Evolutionary conservation across 2,329 filamentous ascomycete species (phyloP), one percentile per base, ranked within the genome.

Genomic region (Parascedosporium putredinis): DNA sequence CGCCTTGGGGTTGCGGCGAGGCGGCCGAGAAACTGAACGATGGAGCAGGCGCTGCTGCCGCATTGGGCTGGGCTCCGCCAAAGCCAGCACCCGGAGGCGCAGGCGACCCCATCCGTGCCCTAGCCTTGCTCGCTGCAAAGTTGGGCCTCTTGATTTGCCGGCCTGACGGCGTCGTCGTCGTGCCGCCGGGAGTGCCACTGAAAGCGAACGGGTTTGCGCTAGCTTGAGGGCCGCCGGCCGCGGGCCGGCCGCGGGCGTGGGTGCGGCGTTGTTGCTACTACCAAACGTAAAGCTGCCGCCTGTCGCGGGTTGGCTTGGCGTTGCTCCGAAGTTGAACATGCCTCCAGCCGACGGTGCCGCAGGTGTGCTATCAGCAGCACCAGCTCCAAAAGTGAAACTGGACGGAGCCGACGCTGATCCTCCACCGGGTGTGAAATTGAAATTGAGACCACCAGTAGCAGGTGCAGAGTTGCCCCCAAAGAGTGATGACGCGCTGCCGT

Each of bases 181-280:
- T 44, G 36, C 54, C 52, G 29, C 58, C 45, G 23, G 57, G 58
- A 48, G 55, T 54, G 23, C 59, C 58, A 23, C 58, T 60, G 33
- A 62, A 59, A 14, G 64, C 54, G 51, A 71, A 71, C 1, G 69
- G 69, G 52, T 72, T 72, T 56, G 60, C 67, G 56, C 70, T 66
- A 2, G 58, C 45, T 9, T 54, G 56, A 5, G 57, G 55, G 12
- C 58, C 55, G 4, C 62, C 51, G 18, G 58, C 48, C 36, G 56
- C 53, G 7, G n/a, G n/a, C n/a, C n/a, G n/a, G 52, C 51, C 14
- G 50, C 50, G 2, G 40, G 36, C 22, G 36, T 40, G 31, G 33
- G 38, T n/a, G 49, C 52, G 23, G 53, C 53, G 31, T 48, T 59
- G 40, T 55, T 57, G 38, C 54, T 58, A 20, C 56, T 58, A 23